These are phyloP conservation scores for Hypoxylon lienhwacheense DNA, from an alignment of 495 filamentous ascomycete species.

Conservation along the genomic window DNA sequence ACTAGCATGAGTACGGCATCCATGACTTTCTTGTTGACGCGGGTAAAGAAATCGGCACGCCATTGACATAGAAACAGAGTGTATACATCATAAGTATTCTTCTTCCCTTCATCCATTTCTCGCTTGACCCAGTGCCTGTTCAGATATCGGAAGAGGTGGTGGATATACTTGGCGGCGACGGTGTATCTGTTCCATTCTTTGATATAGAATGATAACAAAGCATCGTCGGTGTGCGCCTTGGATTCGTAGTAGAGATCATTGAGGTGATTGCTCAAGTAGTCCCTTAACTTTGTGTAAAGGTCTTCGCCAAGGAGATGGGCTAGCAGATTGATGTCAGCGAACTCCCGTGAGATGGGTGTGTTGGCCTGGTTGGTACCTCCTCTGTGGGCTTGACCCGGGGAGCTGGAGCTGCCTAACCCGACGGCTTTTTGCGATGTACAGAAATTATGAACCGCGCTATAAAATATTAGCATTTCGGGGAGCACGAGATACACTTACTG, in stretches of 20 bases:
- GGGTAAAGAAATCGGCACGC: conserved; percentile 85
- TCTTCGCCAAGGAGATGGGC: conserved; percentile 96
- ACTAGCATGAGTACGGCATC: conserved; percentile 90
- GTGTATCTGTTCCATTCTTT: conserved; percentile 96
- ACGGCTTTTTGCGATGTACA: conserved; percentile 97
- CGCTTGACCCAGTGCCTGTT: conserved; percentile 99
- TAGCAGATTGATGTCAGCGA: conserved; percentile 56
- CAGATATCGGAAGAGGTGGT: conserved; percentile 95
- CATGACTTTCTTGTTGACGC: conserved; percentile 88
- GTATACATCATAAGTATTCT: conserved; percentile 97
- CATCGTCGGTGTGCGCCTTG: conserved; percentile 80
- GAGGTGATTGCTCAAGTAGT: conserved; percentile 80
- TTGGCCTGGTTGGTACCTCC: conserved; percentile 61
- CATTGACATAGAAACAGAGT: conserved; percentile 94
- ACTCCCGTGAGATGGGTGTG: too few species aligned
- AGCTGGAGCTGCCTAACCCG: conserved; percentile 37
- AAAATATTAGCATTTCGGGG: conserved; percentile 40
- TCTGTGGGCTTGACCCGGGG: conserved; percentile 62
- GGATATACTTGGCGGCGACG: conserved; percentile 90
- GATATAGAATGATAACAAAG: conserved; percentile 92
- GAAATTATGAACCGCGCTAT: conserved; percentile 94
- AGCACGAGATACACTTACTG: background rate
- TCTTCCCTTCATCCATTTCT: conserved; percentile 99
- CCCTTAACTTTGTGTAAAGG: conserved; percentile 85
- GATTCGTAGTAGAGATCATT: conserved; percentile 65